phyloP scores from a whole-genome alignment of 805 yeast genomes.

The Wickerhamomyces rabaulensis region DNA sequence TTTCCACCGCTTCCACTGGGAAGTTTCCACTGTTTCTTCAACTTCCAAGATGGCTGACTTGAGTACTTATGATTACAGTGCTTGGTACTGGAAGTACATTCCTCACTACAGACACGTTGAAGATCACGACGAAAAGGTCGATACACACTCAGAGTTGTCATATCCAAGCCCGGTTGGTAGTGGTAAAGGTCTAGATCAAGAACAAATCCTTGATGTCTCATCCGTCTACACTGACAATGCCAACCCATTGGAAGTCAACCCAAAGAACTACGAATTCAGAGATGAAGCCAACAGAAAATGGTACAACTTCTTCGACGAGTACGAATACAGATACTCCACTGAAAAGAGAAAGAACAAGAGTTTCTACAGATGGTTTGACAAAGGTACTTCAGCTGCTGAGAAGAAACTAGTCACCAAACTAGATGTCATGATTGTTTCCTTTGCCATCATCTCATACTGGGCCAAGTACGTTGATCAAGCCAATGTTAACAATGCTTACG shows the following conservation, averaged over 20 bases:
- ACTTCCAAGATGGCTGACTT: neutral
- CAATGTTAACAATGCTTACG: slow-evolving; percentile 39
- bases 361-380: slow-evolving; percentile 55
- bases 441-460: slow-evolving; percentile 60
- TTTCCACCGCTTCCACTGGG: no score
- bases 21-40: no score
- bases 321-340: slow-evolving; percentile 49
- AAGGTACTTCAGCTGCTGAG: slow-evolving; percentile 39
- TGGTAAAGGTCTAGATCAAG: neutral
- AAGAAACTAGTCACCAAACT: slow-evolving; percentile 41
- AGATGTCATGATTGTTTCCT: slow-evolving; percentile 45
- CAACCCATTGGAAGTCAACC: neutral
- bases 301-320: slow-evolving; percentile 49
- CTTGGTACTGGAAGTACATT: slow-evolving; percentile 7
- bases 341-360: slow-evolving; percentile 26
- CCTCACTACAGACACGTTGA: slow-evolving; percentile 4
- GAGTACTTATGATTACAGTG: slow-evolving; percentile 1
- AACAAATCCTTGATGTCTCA: neutral
- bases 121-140: neutral
- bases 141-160: neutral
- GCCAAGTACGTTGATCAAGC: slow-evolving; percentile 40
- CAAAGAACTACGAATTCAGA: slow-evolving; percentile 25
- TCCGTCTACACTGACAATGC: neutral
- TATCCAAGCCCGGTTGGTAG: neutral
- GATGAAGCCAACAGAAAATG: slow-evolving; percentile 36